Percentiles rank a stretch among this genome's conserved stretches.
Conservation (phyloP, 2,329 filamentous ascomycete species). For the Cercospora berteroae region DNA sequence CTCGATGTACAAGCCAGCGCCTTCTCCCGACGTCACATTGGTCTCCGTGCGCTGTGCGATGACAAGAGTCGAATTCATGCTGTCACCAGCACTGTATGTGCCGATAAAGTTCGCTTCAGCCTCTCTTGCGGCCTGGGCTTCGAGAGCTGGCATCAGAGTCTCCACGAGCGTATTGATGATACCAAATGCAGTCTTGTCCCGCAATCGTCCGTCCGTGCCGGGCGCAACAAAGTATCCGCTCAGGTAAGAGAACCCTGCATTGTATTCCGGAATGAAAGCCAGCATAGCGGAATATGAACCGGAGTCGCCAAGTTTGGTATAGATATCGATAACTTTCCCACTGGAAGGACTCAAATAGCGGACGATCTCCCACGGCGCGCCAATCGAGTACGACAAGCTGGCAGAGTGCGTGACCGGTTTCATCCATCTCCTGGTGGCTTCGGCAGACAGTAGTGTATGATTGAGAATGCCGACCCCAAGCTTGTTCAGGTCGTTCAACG, state of each 20-base stretch:
- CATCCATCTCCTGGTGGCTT: conserved; percentile 46
- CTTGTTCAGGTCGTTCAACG: conserved; percentile 7
- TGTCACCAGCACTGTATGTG: background rate
- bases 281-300: conserved; percentile 28
- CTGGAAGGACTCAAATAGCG: conserved; percentile 1
- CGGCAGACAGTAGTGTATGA: conserved; percentile 24
- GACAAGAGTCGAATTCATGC: background rate
- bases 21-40: background rate
- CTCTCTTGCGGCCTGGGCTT: background rate
- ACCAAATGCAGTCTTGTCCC: background rate
- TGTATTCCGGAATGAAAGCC: conserved; percentile 49
- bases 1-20: background rate
- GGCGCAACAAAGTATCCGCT: background rate
- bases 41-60: background rate
- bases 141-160: background rate
- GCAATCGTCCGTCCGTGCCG: background rate
- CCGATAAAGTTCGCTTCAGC: background rate
- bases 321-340: conserved; percentile 46
- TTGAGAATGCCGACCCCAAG: conserved; percentile 6
- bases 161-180: background rate
- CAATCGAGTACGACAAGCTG: conserved; percentile 41
- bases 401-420: conserved; percentile 43
- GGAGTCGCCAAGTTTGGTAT: conserved; percentile 48
- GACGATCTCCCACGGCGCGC: conserved; percentile 50
- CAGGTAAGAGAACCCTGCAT: conserved; percentile 44